A percentile compares a stretch with the other conserved stretches of the same genome.
Evolutionary conservation across 176 grass and related monocot species (phyloP).

Genomic region (Cocos nucifera): DNA sequence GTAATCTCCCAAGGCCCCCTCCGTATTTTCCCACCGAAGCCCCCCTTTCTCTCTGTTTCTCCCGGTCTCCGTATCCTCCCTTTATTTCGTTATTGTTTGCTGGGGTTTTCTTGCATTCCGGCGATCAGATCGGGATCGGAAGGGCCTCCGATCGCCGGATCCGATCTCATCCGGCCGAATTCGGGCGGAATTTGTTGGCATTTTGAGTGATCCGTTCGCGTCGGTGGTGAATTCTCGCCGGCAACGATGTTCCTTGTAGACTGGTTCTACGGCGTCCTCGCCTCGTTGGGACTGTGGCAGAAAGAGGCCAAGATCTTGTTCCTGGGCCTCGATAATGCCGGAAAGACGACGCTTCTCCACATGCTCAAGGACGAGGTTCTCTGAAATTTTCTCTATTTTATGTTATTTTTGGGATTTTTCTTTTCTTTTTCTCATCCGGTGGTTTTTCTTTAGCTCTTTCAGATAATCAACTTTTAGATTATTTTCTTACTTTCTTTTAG

Average conservation of each 20-base stretch:
- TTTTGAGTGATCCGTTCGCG: not conserved
- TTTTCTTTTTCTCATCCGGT: too few species aligned
- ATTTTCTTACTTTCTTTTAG: too few species aligned
- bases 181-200: not conserved
- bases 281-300: constrained; percentile 37
- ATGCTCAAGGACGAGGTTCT: constrained; percentile 44
- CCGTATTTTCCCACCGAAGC: too few species aligned
- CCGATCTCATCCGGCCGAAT: not conserved
- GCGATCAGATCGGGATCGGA: constrained; percentile 1
- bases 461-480: too few species aligned
- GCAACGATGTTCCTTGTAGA: constrained; percentile 36
- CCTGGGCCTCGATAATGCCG: constrained; percentile 39
- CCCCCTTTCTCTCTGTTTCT: too few species aligned
- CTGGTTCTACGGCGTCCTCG: constrained; percentile 35
- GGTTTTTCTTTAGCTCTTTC: too few species aligned
- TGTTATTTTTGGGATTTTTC: too few species aligned
- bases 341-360: constrained; percentile 42
- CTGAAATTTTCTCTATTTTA: not conserved
- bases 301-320: constrained; percentile 47
- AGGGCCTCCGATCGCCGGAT: not conserved
- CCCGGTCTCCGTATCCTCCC: not conserved
- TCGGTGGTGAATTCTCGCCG: not conserved
- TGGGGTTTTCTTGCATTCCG: not conserved
- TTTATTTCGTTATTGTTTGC: not conserved
- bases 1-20: too few species aligned